A percentile compares a stretch with the other conserved stretches of the same genome.
phyloP scores from a whole-genome alignment of 192 early-diverging fungal species.

The Fimicolochytrium jonesii region DNA sequence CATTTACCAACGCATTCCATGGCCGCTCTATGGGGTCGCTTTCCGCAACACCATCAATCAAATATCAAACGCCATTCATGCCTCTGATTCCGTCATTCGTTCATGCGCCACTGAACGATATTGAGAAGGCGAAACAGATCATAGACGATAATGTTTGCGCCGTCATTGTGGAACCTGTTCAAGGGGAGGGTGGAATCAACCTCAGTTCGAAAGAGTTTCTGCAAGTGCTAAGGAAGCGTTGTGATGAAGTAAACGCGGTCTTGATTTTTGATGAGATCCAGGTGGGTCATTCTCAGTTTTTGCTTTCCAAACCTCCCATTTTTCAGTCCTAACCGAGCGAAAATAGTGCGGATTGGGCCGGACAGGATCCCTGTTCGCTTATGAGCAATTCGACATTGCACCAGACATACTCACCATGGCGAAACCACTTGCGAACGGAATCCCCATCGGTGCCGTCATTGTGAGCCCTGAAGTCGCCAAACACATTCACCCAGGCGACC shows the following conservation, averaged over 20 bases:
- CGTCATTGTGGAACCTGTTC: constrained; percentile 94
- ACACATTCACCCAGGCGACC: constrained; percentile 85
- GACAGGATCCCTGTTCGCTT: constrained; percentile 84
- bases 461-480: constrained; percentile 71
- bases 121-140: constrained; percentile 50
- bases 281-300: constrained; percentile 37
- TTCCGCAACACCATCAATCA: constrained; percentile 87
- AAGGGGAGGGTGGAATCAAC: constrained; percentile 94
- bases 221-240: constrained; percentile 67
- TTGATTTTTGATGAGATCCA: constrained; percentile 97
- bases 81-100: constrained; percentile 86
- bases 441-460: constrained; percentile 93
- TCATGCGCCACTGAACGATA: constrained; percentile 70
- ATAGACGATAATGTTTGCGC: constrained; percentile 80
- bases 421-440: constrained; percentile 94
- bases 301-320: background rate
- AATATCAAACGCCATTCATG: constrained; percentile 92
- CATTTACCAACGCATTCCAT: constrained; percentile 92
- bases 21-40: constrained; percentile 94
- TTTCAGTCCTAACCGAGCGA: background rate
- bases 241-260: constrained; percentile 81
- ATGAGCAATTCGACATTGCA: constrained; percentile 64
- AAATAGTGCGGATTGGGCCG: constrained; percentile 85
- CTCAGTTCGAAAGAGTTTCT: constrained; percentile 71
- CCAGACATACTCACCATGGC: constrained; percentile 95